Evolutionary conservation across 352 stramenopile genomes (phyloP), one percentile per base, ranked within the genome.

Genomic region (Phytopythium helicoides): DNA sequence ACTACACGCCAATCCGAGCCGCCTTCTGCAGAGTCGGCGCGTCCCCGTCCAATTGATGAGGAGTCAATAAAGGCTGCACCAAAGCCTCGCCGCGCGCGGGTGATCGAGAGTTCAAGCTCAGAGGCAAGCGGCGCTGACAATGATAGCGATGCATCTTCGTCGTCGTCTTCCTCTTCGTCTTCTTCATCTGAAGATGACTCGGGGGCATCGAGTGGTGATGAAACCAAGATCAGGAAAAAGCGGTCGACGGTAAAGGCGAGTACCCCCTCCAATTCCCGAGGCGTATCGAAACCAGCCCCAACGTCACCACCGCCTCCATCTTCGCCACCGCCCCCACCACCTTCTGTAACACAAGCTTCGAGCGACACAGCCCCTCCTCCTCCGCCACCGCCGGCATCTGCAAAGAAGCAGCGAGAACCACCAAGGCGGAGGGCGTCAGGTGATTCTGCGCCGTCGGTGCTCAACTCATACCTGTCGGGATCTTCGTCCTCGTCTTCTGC

Each of bases 401-500:
- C 14, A 54, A 54, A 23, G 22, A 33, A 19, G 16, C 21, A 47
- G 41, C 18, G 10, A 47, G 18, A 23, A 21, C 26, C n/a, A 6
- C 8, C n/a, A 18, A 38, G 18, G 3, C 14, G 25, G 11, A 10
- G 15, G 12, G 46, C 18, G 12, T 19, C 31, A 8, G 18, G 18
- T 15, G 46, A 41, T 10, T 21, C 46, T 2, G 72, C 71, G 8
- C 63, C 64, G 15, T 61, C 71, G 18, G 42, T 86, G 52, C 47
- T 87, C 44, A 78, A 83, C 51, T 73, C 76, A 48, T 87, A 87
- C 49, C 61, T 82, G 18, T 92, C 81, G 35, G 60, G 73, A 25
- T 68, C 66, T n/a, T 82, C 78, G 33, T 92, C 78, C 21, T 92
- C 84, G 14, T 95, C 85, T 44, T 94, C 85, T 36, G 83, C 86